Conservation (phyloP, 345 rosid species). For the Nephelium lappaceum region DNA sequence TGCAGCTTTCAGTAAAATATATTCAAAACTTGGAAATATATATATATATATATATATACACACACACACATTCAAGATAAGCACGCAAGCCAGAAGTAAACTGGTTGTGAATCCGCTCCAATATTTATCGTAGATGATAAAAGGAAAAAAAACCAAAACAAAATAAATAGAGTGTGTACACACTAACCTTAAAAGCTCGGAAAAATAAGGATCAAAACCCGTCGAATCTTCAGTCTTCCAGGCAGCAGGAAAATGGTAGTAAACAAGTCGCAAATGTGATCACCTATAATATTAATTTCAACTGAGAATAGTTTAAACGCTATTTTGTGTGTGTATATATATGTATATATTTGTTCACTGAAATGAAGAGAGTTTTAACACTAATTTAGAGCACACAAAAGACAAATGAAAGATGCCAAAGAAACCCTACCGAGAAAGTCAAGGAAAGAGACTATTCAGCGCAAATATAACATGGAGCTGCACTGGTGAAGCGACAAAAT, state of each 20-base stretch:
- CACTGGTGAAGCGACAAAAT: slow-evolving; percentile 28
- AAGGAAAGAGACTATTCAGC: slow-evolving; percentile 30
- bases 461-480: slow-evolving; percentile 20
- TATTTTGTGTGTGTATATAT: too few relatives aligned
- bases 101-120: background rate
- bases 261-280: background rate
- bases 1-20: background rate
- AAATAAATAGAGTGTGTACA: too few relatives aligned
- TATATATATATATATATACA: background rate
- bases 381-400: background rate
- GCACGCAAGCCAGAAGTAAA: background rate
- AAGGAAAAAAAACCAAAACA: too few relatives aligned
- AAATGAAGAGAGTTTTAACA: too few relatives aligned
- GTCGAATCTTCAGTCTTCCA: background rate
- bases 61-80: background rate
- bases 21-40: background rate
- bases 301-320: background rate
- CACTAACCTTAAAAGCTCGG: slow-evolving; percentile 29
- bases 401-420: slow-evolving; percentile 24
- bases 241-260: background rate
- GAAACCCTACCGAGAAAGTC: background rate
- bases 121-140: background rate
- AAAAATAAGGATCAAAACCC: background rate
- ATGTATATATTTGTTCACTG: too few relatives aligned
- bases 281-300: background rate